Evolutionary conservation across 192 early-diverging fungal species (phyloP).

Genomic region (Mortierella hygrophila): DNA sequence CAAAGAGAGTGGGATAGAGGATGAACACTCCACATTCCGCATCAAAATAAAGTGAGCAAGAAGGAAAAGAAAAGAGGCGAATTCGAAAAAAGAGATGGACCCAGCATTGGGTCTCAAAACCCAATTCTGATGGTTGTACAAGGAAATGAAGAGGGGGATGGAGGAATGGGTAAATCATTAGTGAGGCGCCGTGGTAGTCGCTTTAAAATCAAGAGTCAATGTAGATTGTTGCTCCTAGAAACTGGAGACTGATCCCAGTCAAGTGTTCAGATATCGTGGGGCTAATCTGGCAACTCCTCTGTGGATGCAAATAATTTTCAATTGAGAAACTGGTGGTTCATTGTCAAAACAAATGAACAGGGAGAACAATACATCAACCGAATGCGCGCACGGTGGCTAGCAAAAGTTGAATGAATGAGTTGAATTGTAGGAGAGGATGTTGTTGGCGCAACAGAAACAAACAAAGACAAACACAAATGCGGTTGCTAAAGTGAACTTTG

Average conservation of each 20-base stretch:
- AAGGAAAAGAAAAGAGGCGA: not conserved
- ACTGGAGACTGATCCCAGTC: not conserved
- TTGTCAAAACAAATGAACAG: not conserved
- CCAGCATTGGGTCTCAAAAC: not conserved
- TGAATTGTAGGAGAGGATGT: not conserved
- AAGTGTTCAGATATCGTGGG: not conserved
- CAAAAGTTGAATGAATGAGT: not conserved
- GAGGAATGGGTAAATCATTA: slow-evolving; percentile 2
- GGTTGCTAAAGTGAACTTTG: slow-evolving; percentile 1
- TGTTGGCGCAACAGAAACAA: slow-evolving; percentile 3
- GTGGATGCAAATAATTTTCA: too few relatives aligned
- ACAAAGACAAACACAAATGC: not conserved
- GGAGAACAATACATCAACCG: not conserved
- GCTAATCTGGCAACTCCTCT: not conserved
- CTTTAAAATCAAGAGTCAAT: not conserved
- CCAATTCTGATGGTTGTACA: not conserved
- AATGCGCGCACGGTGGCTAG: not conserved
- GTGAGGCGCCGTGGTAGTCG: not conserved
- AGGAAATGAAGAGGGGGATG: not conserved
- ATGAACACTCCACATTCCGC: not conserved
- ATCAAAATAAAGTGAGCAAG: not conserved
- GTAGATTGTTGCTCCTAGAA: not conserved
- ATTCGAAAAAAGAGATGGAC: slow-evolving; percentile 1
- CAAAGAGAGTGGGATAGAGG: not conserved
- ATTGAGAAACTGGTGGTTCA: not conserved